Conservation (phyloP, 140 eudicot species). For the Erigeron philadelphicus region DNA sequence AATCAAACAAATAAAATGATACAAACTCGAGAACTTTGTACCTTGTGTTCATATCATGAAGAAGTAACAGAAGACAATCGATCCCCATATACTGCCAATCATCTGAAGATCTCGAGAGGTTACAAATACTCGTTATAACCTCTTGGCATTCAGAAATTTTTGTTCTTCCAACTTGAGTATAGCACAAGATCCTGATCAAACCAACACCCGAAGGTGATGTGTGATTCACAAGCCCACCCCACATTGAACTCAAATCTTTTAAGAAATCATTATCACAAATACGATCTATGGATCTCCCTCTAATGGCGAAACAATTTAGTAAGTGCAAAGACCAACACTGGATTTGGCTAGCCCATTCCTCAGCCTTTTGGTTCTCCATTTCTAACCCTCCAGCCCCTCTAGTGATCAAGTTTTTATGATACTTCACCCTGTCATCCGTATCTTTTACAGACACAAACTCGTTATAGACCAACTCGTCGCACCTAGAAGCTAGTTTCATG, state of each 20-base stretch:
- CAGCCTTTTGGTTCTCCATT: constrained; percentile 69
- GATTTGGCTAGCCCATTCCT: constrained; percentile 90
- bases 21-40: constrained; percentile 53
- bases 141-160: constrained; percentile 39
- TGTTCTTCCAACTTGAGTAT: constrained; percentile 51
- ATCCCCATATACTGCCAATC: constrained; percentile 95
- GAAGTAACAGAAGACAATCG: constrained; percentile 75
- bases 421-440: constrained; percentile 38
- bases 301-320: constrained; percentile 65
- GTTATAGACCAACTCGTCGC: constrained; percentile 44
- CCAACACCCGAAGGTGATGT: constrained; percentile 72
- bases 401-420: constrained; percentile 66
- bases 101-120: constrained; percentile 74
- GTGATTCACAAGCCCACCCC: constrained; percentile 86
- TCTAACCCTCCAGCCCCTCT: constrained; percentile 73
- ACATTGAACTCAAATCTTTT: constrained; percentile 66
- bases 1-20: constrained; percentile 43
- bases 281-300: constrained; percentile 54
- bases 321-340: constrained; percentile 84
- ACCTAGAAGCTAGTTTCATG: constrained; percentile 59
- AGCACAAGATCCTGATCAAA: constrained; percentile 62
- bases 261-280: constrained; percentile 54
- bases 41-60: constrained; percentile 60
- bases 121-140: constrained; percentile 52
- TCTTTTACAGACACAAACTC: constrained; percentile 51